A percentile compares a stretch with the other conserved stretches of the same genome.
These are phyloP conservation scores for Metarhizium guizhouense DNA, from an alignment of 2,329 filamentous ascomycete genomes.

Conservation along the genomic window DNA sequence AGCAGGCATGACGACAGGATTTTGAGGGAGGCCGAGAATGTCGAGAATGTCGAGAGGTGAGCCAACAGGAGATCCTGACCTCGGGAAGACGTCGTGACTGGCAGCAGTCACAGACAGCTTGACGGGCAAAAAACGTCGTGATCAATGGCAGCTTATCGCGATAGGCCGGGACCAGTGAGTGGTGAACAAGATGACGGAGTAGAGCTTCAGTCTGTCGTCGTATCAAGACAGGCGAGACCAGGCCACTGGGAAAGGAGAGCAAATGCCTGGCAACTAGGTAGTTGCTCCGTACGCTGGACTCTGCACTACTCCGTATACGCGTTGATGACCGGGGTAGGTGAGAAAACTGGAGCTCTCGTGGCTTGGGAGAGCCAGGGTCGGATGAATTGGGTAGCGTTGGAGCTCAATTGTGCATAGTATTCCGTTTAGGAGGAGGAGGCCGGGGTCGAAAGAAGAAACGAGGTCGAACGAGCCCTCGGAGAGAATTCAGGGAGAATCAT, in stretches of 20 bases:
- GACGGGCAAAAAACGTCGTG: neutral
- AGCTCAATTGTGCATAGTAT: neutral
- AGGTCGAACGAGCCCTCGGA: neutral
- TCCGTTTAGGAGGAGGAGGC: neutral
- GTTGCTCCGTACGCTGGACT: neutral
- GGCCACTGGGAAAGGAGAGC: slow-evolving; percentile 6
- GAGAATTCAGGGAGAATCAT: neutral
- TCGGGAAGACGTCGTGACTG: neutral
- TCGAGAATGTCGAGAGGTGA: neutral
- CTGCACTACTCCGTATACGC: neutral
- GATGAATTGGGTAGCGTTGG: neutral
- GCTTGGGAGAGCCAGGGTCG: slow-evolving; percentile 4
- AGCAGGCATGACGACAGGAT: slow-evolving; percentile 20
- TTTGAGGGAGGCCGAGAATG: neutral
- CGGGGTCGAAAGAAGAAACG: neutral
- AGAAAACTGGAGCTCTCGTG: slow-evolving; percentile 10
- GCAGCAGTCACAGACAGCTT: neutral
- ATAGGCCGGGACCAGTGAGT: neutral
- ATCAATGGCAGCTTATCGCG: neutral
- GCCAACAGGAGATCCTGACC: neutral
- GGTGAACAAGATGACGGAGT: neutral
- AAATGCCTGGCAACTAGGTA: neutral
- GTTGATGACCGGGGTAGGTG: slow-evolving; percentile 1
- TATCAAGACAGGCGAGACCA: neutral
- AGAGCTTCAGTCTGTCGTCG: neutral